Evolutionary conservation across 495 filamentous ascomycete genomes (phyloP).

Genomic region (Penicillium arizonense): DNA sequence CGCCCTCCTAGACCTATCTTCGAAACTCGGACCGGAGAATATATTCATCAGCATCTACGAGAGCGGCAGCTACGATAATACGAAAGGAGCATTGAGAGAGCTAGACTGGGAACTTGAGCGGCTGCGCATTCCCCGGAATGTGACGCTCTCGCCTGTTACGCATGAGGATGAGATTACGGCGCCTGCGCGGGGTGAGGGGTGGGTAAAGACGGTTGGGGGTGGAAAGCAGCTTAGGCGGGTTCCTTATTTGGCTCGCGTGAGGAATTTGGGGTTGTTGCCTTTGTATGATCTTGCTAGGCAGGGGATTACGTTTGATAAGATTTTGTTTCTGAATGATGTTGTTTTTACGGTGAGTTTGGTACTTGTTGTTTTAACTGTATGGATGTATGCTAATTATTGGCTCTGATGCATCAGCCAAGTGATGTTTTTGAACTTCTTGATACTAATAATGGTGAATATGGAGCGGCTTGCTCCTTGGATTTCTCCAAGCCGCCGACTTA

Average conservation of each 20-base stretch:
- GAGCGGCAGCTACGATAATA: constrained; percentile 69
- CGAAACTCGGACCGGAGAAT: constrained; percentile 60
- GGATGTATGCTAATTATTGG: background rate
- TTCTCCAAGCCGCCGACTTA: constrained; percentile 65
- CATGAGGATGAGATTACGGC: constrained; percentile 53
- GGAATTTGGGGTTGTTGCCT: constrained; percentile 56
- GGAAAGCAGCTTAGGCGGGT: constrained; percentile 61
- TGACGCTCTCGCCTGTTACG: constrained; percentile 52
- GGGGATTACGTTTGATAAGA: constrained; percentile 60
- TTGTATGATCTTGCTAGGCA: constrained; percentile 40
- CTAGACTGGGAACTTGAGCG: constrained; percentile 55
- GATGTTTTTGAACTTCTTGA: constrained; percentile 69
- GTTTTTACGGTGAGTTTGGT: constrained; percentile 59
- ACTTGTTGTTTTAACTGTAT: background rate
- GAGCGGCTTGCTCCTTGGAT: constrained; percentile 79
- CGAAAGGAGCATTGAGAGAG: constrained; percentile 61
- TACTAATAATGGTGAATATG: constrained; percentile 71
- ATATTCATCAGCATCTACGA: constrained; percentile 70
- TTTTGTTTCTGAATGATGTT: constrained; percentile 76
- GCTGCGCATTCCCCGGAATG: constrained; percentile 50
- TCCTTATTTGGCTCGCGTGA: constrained; percentile 62
- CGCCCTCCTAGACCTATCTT: constrained; percentile 55
- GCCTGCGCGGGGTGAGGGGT: constrained; percentile 46
- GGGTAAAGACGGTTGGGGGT: constrained; percentile 53
- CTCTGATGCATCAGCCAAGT: constrained; percentile 33